A percentile compares a stretch with the other conserved stretches of the same genome.
These are phyloP conservation scores for Tetrastigma voinierianum DNA, from an alignment of 164 flowering plant species.

Conservation along the genomic window DNA sequence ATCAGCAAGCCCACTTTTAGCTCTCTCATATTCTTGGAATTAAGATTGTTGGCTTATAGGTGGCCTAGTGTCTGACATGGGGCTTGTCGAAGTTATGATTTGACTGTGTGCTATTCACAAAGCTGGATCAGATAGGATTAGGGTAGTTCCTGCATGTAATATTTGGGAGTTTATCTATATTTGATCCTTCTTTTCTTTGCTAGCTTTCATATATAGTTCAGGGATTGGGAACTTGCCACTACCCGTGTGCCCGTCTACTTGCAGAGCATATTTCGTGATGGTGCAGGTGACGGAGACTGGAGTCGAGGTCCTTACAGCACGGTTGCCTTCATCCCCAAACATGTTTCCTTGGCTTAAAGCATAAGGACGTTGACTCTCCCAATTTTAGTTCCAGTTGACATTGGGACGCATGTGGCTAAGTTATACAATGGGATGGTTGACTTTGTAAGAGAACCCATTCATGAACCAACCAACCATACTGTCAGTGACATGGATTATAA, in stretches of 20 bases:
- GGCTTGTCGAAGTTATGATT: too few species aligned
- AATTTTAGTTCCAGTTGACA: neutral
- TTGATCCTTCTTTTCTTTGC: too few species aligned
- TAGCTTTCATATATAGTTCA: neutral
- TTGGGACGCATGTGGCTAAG: neutral
- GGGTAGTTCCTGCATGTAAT: too few species aligned
- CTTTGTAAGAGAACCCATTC: neutral
- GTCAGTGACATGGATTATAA: neutral
- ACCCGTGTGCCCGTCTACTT: neutral
- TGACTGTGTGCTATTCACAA: too few species aligned
- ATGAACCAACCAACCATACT: neutral
- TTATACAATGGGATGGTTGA: too few species aligned
- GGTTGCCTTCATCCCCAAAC: constrained; percentile 84
- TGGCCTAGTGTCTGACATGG: too few species aligned
- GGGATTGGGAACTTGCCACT: neutral
- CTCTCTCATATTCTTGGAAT: too few species aligned
- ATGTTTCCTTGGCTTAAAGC: constrained; percentile 78
- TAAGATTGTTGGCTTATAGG: too few species aligned
- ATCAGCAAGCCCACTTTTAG: too few species aligned
- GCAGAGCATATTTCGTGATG: neutral
- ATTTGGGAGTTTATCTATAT: too few species aligned
- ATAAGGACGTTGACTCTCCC: neutral
- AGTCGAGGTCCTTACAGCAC: constrained; percentile 86
- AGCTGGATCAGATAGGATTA: too few species aligned
- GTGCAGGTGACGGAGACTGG: constrained; percentile 93